Conservation (phyloP, 169 alveolate species). For the Neospora caninum region DNA sequence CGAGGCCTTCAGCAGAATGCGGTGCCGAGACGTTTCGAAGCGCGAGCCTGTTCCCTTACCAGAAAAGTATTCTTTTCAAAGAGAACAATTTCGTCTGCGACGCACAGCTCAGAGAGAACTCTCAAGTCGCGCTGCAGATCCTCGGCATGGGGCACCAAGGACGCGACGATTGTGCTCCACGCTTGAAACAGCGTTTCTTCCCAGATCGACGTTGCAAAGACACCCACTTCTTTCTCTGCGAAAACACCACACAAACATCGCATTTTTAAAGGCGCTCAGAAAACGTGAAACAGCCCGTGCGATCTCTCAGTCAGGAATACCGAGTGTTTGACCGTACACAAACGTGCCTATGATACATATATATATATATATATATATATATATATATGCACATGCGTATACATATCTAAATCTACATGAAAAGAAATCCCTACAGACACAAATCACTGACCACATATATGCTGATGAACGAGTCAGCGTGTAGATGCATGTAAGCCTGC, state of each 20-base stretch:
- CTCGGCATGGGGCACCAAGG: constrained; percentile 86
- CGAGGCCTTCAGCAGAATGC: not conserved
- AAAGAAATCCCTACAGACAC: too few relatives aligned
- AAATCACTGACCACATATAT: too few relatives aligned
- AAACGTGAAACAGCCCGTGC: not conserved
- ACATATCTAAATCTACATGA: too few relatives aligned
- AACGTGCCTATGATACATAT: too few relatives aligned
- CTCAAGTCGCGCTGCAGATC: constrained; percentile 80
- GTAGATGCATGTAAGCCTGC: too few relatives aligned
- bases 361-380: too few relatives aligned
- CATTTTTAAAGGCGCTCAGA: not conserved
- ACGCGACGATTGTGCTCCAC: constrained; percentile 90
- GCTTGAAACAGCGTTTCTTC: constrained; percentile 93
- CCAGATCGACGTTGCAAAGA: constrained; percentile 92
- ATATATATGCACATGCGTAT: too few relatives aligned
- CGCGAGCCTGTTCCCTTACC: constrained; percentile 54
- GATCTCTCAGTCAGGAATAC: too few relatives aligned
- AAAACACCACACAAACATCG: not conserved
- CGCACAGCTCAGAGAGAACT: constrained; percentile 83
- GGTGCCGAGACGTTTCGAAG: not conserved
- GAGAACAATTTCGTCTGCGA: constrained; percentile 92
- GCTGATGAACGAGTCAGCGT: too few relatives aligned
- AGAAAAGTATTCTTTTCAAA: constrained; percentile 95
- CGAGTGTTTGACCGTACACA: too few relatives aligned
- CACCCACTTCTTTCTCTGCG: constrained; percentile 31